Evolutionary conservation across 768 basidiomycete species (phyloP), one percentile per base, ranked within the genome.

Genomic region (Mycena indigotica): DNA sequence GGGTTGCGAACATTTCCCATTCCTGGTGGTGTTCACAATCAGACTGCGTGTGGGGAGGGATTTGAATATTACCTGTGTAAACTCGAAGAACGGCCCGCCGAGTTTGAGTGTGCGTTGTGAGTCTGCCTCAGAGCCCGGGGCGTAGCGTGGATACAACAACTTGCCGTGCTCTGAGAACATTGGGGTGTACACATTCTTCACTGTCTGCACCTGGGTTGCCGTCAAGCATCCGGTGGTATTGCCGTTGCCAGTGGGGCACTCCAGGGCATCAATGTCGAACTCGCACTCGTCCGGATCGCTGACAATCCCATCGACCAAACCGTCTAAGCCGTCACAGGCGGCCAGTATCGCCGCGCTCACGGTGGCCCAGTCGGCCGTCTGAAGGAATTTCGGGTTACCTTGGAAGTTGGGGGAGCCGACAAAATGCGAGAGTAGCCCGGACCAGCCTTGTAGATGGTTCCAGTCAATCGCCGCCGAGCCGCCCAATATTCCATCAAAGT

Each of bases 241-340:
- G 10, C n/a, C 46, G 28, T 54, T 30, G 10, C n/a, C 46, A 2
- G 19, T 46, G 5, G 49, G 25, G 30, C 67, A 69, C 2, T 52
- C 48, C 10, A 69, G 30, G 19, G 52, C 25, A 8, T 66, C 63
- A 1, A 63, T 60, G 1, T 51, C 44, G 40, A 67, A 69, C 29
- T 63, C 50, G 53, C 68, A 69, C 6, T 53, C 45, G 21, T 62
- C 55, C 5, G 68, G 68, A 41, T 69, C 66, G 17, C 53, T 48
- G n/a, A 67, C 53, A 28, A 69, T 57, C 26, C 65, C 65, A 54
- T 67, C 68, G 12, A 35, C 39, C n/a, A 66, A 44, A 4, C 68
- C 67, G 50, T 52, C 56, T 10, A 57, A 44, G 1, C 2, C 16
- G 23, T 58, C 51, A 28, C 57, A 53, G n/a, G 67, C 67, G 23